Evolutionary conservation across 176 grass and related monocot genomes (phyloP), one percentile per base, ranked within the genome.

Genomic region (Canna indica): DNA sequence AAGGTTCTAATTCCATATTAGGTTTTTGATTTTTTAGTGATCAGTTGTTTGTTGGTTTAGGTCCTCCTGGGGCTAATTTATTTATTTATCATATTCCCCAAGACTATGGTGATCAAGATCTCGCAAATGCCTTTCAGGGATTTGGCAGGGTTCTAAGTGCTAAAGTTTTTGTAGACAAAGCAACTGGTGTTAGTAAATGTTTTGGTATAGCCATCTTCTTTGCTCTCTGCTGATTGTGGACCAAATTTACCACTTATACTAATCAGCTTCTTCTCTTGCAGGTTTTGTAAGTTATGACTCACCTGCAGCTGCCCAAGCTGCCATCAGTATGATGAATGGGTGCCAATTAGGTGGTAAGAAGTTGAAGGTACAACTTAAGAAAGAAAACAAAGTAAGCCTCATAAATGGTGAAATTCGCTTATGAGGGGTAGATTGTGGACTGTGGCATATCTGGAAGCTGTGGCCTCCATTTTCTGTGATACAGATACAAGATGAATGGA

Each of bases 281-380:
- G 47, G 95, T 88, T 99, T 99, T 48, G 95, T 99, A 60, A 99
- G 95, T 91, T 99, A 94, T 20, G 90, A 94, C 36, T 86, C 87
- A 39, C 84, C 84, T 25, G 73, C 76, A 2, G 84, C 90, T 8
- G 95, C 95, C 4, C 90, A 96, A 81, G 35, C 78, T 44, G 92
- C 92, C 26, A 96, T 96, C 24, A 76, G 26, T 38, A 74, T 64
- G 76, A 96, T 96, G 92, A 86, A 96, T 28, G 92, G 88, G 36
- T 91, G 28, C 71, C 88, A 91, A 75, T 76, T 96, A 85, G 88
- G 87, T 3, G 78, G 90, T 78, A 99, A 99, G 74, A 90, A 88
- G 31, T 86, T 99, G 66, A 99, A 99, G 82, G 95, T 99, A 83
- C 95, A 99, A 69, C 95, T 94, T 50, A 99, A 99, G 85, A 88